Conservation (phyloP, 805 yeast species). For the Kluyveromyces dobzhanskii region DNA sequence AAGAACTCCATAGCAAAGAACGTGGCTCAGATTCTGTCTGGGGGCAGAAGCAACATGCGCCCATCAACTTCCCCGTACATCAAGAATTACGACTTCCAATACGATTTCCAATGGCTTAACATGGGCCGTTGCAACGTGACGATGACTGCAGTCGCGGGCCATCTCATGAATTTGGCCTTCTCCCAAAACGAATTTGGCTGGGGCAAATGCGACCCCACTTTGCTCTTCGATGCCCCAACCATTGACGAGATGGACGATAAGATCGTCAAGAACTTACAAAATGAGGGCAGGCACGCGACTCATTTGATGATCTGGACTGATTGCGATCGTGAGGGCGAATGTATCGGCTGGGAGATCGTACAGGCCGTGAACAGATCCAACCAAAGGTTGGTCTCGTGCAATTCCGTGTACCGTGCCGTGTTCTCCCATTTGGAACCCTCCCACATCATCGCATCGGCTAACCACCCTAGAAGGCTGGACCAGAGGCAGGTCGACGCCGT, state of each 20-base stretch:
- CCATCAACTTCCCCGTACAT: slow-evolving; percentile 51
- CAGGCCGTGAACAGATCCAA: slow-evolving; percentile 50
- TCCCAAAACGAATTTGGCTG: slow-evolving; percentile 40
- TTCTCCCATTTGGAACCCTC: slow-evolving; percentile 79
- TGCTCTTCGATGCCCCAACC: slow-evolving; percentile 65
- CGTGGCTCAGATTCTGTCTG: slow-evolving; percentile 60
- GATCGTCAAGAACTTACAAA: slow-evolving; percentile 58
- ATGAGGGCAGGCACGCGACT: slow-evolving; percentile 53
- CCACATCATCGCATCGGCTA: slow-evolving; percentile 73
- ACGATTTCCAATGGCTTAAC: slow-evolving; percentile 43
- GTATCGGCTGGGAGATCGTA: slow-evolving; percentile 76
- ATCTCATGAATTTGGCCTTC: slow-evolving; percentile 60
- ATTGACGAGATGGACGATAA: slow-evolving; percentile 35
- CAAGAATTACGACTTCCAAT: slow-evolving; percentile 72
- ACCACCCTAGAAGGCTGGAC: slow-evolving; percentile 55
- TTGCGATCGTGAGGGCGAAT: slow-evolving; percentile 95
- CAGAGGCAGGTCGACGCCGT: slow-evolving; percentile 75
- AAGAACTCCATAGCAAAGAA: slow-evolving; percentile 91
- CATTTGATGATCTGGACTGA: slow-evolving; percentile 93
- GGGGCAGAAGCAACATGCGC: slow-evolving; percentile 48
- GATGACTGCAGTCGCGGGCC: slow-evolving; percentile 92
- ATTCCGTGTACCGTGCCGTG: slow-evolving; percentile 59
- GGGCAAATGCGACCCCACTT: slow-evolving; percentile 58
- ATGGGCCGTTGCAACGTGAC: slow-evolving; percentile 68
- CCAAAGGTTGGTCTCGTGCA: slow-evolving; percentile 33